phyloP scores from a whole-genome alignment of 2,329 filamentous ascomycete species.

The Pyrenophora graminea region DNA sequence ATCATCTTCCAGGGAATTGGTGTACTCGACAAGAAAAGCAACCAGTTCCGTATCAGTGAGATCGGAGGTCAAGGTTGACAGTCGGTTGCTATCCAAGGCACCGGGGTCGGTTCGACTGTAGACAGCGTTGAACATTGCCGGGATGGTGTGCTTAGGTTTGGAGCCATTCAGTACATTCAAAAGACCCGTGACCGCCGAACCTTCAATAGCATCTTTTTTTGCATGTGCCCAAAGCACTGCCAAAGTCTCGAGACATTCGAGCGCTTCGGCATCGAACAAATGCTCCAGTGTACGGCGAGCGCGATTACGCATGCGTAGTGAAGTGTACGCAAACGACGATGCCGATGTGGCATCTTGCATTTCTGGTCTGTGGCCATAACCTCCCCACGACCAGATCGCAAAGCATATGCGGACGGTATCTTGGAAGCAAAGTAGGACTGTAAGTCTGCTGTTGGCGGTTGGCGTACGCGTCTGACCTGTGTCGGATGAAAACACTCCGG shows the following conservation, averaged over 20 bases:
- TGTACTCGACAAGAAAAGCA: conserved; percentile 87
- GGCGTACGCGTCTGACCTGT: conserved; percentile 74
- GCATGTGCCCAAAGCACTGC: conserved; percentile 77
- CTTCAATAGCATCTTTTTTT: conserved; percentile 55
- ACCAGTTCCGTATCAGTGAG: conserved; percentile 83
- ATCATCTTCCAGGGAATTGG: conserved; percentile 88
- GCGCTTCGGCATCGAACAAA: conserved; percentile 85
- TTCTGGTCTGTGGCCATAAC: conserved; percentile 62
- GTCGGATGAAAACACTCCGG: conserved; percentile 84
- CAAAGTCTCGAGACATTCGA: conserved; percentile 91
- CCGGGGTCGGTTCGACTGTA: conserved; percentile 89
- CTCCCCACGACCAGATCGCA: conserved; percentile 91
- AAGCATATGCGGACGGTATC: conserved; percentile 93
- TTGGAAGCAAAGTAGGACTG: conserved; percentile 93
- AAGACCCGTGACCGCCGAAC: conserved; percentile 76
- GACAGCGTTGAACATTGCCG: conserved; percentile 92
- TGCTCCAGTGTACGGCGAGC: conserved; percentile 88
- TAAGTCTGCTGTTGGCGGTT: conserved; percentile 90
- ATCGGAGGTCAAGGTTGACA: conserved; percentile 86
- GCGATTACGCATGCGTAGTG: conserved; percentile 85
- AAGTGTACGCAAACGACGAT: conserved; percentile 89
- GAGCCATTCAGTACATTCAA: conserved; percentile 90
- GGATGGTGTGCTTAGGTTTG: conserved; percentile 86
- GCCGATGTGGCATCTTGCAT: conserved; percentile 68
- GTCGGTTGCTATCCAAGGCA: conserved; percentile 76